These are phyloP conservation scores for Tilletia walkeri DNA, from an alignment of 1,284 basidiomycete genomes.

Conservation along the genomic window DNA sequence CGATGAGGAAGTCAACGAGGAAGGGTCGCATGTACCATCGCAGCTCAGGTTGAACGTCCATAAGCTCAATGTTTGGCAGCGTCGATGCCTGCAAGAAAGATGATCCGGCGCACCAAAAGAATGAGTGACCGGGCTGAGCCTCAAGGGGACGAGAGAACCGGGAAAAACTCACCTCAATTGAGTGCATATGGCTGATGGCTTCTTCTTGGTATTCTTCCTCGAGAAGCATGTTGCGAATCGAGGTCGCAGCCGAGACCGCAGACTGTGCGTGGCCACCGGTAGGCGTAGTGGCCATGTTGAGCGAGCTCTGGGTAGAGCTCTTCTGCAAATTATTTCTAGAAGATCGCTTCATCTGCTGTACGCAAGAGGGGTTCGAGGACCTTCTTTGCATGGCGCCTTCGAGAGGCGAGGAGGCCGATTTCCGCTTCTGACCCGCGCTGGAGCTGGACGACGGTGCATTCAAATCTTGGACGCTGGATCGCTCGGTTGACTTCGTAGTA, in stretches of 20 bases:
- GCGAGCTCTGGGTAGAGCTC: neutral
- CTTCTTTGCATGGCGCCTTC: constrained; percentile 5
- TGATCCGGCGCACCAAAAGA: neutral
- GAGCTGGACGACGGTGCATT: neutral
- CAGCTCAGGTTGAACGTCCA: constrained; percentile 98
- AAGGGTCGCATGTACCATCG: constrained; percentile 86
- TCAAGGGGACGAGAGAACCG: no score
- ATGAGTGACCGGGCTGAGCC: neutral
- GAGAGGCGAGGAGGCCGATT: neutral
- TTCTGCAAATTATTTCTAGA: neutral
- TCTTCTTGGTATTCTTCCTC: constrained; percentile 96
- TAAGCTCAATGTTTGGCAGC: constrained; percentile 79
- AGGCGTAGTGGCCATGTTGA: neutral
- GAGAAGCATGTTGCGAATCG: constrained; percentile 51
- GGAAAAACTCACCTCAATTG: constrained; percentile 83
- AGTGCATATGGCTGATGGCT: constrained; percentile 86
- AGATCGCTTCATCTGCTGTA: neutral
- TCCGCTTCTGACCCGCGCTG: constrained; percentile 3
- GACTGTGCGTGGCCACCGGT: neutral
- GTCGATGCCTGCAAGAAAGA: constrained; percentile 67
- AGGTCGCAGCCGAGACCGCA: neutral
- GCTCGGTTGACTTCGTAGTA: no score
- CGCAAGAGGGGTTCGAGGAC: neutral
- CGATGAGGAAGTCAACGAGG: constrained; percentile 96
- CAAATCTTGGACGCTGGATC: neutral